Evolutionary conservation across 148 eudicot species (phyloP).

Genomic region (Rheum nobile): DNA sequence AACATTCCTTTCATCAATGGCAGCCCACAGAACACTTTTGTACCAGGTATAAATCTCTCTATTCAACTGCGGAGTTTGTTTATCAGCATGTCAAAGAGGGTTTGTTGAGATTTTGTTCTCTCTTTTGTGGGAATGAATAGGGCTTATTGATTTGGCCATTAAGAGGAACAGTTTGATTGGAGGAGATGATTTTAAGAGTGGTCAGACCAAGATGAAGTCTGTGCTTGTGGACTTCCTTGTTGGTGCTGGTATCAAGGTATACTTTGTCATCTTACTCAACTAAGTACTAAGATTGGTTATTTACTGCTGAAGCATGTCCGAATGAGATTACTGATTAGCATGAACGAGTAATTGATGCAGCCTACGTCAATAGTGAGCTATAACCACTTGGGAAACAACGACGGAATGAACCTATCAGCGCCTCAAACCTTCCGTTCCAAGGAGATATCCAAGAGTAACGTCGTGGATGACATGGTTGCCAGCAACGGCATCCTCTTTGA

Average conservation of each 20-base stretch:
- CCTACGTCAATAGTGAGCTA: conserved; percentile 98
- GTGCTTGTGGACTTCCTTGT: conserved; percentile 98
- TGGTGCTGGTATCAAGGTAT: conserved; percentile 93
- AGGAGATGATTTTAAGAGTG: conserved; percentile 99
- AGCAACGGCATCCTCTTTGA: conserved; percentile 88
- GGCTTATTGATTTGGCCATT: conserved; percentile 82
- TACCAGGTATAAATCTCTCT: conserved; percentile 41
- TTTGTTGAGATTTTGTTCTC: not conserved
- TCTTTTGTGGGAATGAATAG: conserved; percentile 15
- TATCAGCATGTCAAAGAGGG: not conserved
- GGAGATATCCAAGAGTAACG: conserved; percentile 94
- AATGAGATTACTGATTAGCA: too few species aligned
- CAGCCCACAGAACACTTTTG: conserved; percentile 97
- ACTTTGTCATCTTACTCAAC: not conserved
- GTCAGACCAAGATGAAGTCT: conserved; percentile 97
- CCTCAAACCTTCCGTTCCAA: conserved; percentile 97
- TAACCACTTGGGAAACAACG: conserved; percentile 99
- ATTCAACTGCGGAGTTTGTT: not conserved
- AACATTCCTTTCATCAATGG: conserved; percentile 94
- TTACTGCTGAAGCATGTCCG: not conserved
- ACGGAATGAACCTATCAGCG: conserved; percentile 98
- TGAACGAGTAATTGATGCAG: conserved; percentile 31
- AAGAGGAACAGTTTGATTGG: conserved; percentile 79
- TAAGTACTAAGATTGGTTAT: too few species aligned
- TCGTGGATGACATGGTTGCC: conserved; percentile 96